Evolutionary conservation across 2,329 filamentous ascomycete genomes (phyloP).

Genomic region (Aspergillus persii): DNA sequence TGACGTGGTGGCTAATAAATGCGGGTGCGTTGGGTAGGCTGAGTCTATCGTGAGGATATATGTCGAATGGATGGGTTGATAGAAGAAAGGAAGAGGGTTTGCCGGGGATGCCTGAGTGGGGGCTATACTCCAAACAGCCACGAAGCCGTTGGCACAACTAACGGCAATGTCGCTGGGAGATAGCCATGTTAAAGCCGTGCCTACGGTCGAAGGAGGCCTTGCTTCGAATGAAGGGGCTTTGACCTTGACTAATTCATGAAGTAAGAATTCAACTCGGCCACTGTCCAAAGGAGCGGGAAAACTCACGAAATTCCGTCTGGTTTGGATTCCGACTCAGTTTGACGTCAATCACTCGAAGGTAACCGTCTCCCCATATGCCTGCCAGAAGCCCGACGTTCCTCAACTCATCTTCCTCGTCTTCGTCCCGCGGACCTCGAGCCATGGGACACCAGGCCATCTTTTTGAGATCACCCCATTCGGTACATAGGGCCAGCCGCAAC

Average conservation of each 20-base stretch:
- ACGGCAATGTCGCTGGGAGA: slow-evolving; percentile 55
- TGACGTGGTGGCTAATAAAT: slow-evolving; percentile 52
- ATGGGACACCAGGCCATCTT: slow-evolving; percentile 58
- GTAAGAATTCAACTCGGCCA: background rate
- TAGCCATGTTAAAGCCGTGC: slow-evolving; percentile 57
- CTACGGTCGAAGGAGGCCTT: slow-evolving; percentile 52
- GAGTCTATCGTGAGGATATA: slow-evolving; percentile 43
- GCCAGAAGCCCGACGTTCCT: slow-evolving; percentile 53
- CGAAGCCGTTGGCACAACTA: slow-evolving; percentile 56
- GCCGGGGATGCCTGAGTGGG: slow-evolving; percentile 13
- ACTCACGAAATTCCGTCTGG: slow-evolving; percentile 35
- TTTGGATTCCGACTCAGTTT: slow-evolving; percentile 27
- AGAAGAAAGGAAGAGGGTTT: slow-evolving; percentile 34
- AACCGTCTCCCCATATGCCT: slow-evolving; percentile 59
- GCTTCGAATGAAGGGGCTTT: slow-evolving; percentile 51
- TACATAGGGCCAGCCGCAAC: slow-evolving; percentile 53
- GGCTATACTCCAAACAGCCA: slow-evolving; percentile 54
- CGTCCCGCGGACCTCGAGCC: slow-evolving; percentile 28
- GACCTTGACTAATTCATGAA: slow-evolving; percentile 38
- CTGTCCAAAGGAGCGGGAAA: background rate
- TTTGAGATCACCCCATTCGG: slow-evolving; percentile 56
- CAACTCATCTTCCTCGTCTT: slow-evolving; percentile 28
- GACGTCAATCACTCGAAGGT: slow-evolving; percentile 55
- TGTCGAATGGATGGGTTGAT: slow-evolving; percentile 36
- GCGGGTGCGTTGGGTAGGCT: slow-evolving; percentile 54